Evolutionary conservation across 108 stramenopile genomes (phyloP), one percentile per base, ranked within the genome.

Genomic region (Cyclotella sp.): DNA sequence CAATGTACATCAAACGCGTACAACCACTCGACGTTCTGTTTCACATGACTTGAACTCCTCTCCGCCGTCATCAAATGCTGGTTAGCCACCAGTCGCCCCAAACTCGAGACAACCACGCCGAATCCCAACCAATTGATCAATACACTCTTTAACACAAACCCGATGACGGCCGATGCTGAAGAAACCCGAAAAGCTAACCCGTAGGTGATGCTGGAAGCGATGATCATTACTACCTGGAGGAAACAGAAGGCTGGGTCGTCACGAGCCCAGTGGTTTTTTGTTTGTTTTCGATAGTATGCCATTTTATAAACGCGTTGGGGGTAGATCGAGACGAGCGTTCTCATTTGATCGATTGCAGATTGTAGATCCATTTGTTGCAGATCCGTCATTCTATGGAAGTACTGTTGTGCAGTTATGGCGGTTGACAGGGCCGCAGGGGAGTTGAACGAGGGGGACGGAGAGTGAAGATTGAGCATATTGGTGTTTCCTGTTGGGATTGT

Each of bases 1-100:
- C 94, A 95, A 78, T 99, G 98, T 62, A 99, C 95, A 87, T 99
- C 98, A 77, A 98, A 98, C 40, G 98, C 96, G 82, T 98, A 99
- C 62, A 98, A 74, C 96, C 95, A 98, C 79, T 99, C 98, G 40
- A 99, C 98, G 42, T 86, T 77, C 84, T 99, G 98, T 29, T 88
- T 82, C 21, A 98, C 98, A 72, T 92, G 90, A 86, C 78, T 93
- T 27, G 86, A 79, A 47, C 76, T 84, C 39, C 84, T 75, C 58
- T 77, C 84, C 10, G 75, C 45, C 43, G 73, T 85, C 52, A 86
- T 90, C 69, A 95, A 80, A 73, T 95, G 87, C 26, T 86, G 85
- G 84, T 95, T 92, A 44, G 91, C 90, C 58, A 95, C 78, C 74
- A 89, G 84, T 66, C 94, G 69, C 53, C 90, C 90, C 60, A 89